Percentiles rank a stretch among this genome's conserved stretches.
These are phyloP conservation scores for Talaromyces sp. DNA, from an alignment of 2,329 filamentous ascomycete genomes.

Conservation along the genomic window DNA sequence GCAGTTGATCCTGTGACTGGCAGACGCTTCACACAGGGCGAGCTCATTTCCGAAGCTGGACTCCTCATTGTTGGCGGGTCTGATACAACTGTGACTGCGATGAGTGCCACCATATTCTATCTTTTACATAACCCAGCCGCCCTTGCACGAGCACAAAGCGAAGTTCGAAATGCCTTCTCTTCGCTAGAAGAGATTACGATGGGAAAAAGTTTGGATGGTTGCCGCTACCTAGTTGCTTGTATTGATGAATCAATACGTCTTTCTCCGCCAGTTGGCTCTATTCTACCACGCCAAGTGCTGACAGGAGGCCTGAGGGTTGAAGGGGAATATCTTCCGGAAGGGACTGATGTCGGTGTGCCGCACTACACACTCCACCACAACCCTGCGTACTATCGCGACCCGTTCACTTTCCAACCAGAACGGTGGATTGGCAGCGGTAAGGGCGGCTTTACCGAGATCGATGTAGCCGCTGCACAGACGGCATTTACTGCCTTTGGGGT, in stretches of 20 bases:
- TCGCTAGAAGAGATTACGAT: not conserved
- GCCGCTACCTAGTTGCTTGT: not conserved
- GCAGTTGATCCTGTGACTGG: conserved; percentile 1
- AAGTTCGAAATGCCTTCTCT: not conserved
- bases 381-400: not conserved
- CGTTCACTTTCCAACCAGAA: not conserved
- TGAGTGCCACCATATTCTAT: not conserved
- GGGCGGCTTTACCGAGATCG: not conserved
- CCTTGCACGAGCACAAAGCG: not conserved
- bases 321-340: conserved; percentile 2
- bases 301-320: not conserved
- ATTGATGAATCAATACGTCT: not conserved
- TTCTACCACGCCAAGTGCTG: not conserved
- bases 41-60: not conserved
- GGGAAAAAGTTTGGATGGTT: not conserved
- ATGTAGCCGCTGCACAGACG: not conserved
- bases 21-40: not conserved
- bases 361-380: not conserved
- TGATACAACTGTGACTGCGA: not conserved
- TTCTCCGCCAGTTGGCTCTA: not conserved
- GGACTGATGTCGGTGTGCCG: not conserved
- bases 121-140: not conserved
- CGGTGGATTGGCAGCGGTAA: not conserved
- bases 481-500: not conserved
- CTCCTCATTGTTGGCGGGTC: not conserved